Conservation (phyloP, 2,329 filamentous ascomycete species). For the Periconia sp. region DNA sequence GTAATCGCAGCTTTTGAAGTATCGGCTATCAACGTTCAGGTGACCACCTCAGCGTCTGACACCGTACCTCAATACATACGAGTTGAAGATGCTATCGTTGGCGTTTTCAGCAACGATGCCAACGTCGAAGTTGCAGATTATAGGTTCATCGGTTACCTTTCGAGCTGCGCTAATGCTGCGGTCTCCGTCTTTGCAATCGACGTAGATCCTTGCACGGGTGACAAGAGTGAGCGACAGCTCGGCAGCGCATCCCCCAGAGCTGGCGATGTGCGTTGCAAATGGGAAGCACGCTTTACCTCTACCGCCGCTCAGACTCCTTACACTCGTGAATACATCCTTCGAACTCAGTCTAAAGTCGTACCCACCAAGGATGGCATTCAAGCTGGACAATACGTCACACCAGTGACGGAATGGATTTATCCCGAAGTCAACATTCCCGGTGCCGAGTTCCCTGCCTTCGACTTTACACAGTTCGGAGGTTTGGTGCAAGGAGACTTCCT, state of each 20-base stretch:
- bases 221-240: constrained; percentile 39
- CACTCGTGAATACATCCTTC: constrained; percentile 47
- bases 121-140: constrained; percentile 42
- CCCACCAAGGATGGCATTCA: constrained; percentile 43
- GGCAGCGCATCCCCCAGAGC: constrained; percentile 34
- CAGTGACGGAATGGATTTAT: constrained; percentile 49
- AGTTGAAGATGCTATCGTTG: constrained; percentile 48
- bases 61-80: constrained; percentile 45
- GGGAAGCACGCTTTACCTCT: constrained; percentile 36
- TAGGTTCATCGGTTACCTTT: constrained; percentile 44
- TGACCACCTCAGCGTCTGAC: constrained; percentile 34
- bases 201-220: constrained; percentile 47
- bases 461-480: constrained; percentile 38
- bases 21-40: constrained; percentile 44
- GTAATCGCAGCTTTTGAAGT: constrained; percentile 44
- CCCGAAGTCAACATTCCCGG: constrained; percentile 47
- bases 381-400: constrained; percentile 46
- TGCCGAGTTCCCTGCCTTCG: constrained; percentile 27
- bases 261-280: constrained; percentile 44
- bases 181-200: constrained; percentile 46
- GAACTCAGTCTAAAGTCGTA: constrained; percentile 34
- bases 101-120: constrained; percentile 38
- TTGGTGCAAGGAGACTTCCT: constrained; percentile 36
- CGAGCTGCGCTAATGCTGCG: constrained; percentile 35
- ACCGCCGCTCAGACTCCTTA: constrained; percentile 32